Percentiles rank a stretch among this genome's conserved stretches.
phyloP scores from a whole-genome alignment of 768 basidiomycete species.

The Russula brevipes region DNA sequence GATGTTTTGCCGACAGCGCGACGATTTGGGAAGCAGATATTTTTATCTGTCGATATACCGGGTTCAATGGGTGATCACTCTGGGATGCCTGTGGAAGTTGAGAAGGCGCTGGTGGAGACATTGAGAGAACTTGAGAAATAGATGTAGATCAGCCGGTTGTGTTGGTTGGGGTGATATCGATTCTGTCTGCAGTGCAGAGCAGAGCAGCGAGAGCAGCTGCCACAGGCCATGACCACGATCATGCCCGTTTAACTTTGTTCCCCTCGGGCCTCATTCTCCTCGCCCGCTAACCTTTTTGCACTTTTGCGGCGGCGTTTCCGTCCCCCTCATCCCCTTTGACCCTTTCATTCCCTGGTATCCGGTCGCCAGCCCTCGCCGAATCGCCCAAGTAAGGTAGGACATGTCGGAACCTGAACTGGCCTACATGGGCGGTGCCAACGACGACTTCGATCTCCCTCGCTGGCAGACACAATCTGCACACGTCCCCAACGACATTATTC shows the following conservation, averaged over 20 bases:
- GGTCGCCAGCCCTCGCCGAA: conserved; percentile 13
- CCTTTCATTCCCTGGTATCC: conserved; percentile 11
- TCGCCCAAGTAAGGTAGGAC: conserved; percentile 27
- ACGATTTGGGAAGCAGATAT: conserved; percentile 62
- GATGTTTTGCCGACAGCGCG: conserved; percentile 42
- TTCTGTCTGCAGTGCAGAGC: neutral
- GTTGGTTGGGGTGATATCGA: neutral
- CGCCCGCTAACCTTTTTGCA: conserved; percentile 5
- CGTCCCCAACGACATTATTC: conserved; percentile 36
- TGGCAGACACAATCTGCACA: conserved; percentile 46
- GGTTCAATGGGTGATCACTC: conserved; percentile 45
- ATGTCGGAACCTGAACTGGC: conserved; percentile 74
- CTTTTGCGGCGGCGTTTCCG: neutral
- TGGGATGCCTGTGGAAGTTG: conserved; percentile 48
- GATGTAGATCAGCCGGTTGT: conserved; percentile 1
- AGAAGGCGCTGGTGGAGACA: conserved; percentile 52
- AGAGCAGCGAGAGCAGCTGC: neutral
- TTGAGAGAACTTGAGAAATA: conserved; percentile 37
- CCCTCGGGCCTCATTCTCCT: conserved; percentile 3
- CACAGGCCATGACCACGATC: conserved; percentile 8
- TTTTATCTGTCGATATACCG: conserved; percentile 62
- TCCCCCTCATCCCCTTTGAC: neutral
- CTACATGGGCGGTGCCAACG: conserved; percentile 73
- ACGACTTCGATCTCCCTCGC: conserved; percentile 69
- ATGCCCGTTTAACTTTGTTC: conserved; percentile 1